phyloP scores from a whole-genome alignment of 2,329 filamentous ascomycete genomes.

The Pyricularia grisea region DNA sequence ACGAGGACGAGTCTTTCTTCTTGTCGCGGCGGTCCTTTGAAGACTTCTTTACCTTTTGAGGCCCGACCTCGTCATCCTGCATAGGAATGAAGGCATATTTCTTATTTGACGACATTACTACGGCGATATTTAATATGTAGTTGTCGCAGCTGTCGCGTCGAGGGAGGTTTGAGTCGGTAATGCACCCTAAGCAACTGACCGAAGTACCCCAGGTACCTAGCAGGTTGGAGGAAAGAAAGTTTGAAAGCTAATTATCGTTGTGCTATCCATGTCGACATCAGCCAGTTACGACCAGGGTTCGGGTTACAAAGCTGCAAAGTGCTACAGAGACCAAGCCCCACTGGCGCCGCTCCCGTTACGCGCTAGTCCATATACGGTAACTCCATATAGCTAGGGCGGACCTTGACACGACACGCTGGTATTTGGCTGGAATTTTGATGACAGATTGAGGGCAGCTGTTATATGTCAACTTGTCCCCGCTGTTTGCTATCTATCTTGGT shows the following conservation, averaged over 20 bases:
- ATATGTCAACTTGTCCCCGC: background rate
- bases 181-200: background rate
- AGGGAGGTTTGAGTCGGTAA: background rate
- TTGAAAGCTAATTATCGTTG: background rate
- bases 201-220: background rate
- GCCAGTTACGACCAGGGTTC: background rate
- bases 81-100: conserved; percentile 60
- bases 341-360: background rate
- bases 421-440: background rate
- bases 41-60: conserved; percentile 28
- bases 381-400: background rate
- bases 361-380: background rate
- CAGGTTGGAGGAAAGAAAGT: background rate
- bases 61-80: conserved; percentile 50
- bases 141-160: background rate
- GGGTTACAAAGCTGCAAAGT: background rate
- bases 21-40: conserved; percentile 37
- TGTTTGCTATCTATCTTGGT: background rate
- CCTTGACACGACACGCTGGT: background rate
- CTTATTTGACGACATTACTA: conserved; percentile 31
- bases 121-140: background rate
- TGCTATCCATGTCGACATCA: background rate
- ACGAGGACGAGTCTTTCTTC: conserved; percentile 25
- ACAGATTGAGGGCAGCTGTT: background rate
- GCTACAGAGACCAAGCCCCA: background rate